These are phyloP conservation scores for Aspergillus ostianus DNA, from an alignment of 495 filamentous ascomycete species.

Conservation along the genomic window DNA sequence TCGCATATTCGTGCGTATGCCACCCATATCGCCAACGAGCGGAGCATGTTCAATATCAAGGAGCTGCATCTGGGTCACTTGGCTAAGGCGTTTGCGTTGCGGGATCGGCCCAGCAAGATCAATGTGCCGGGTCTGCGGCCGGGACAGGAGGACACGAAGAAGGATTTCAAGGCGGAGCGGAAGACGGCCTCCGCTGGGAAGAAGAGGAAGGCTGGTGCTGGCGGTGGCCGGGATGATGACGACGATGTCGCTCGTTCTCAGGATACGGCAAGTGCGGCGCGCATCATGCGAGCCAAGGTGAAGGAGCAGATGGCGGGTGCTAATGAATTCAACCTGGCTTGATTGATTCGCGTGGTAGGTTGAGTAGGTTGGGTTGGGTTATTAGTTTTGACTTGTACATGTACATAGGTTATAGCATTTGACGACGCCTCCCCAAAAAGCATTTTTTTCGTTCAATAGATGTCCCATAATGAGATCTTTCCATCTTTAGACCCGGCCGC, in stretches of 20 bases:
- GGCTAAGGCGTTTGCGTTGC: slow-evolving; percentile 86
- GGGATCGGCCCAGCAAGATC: slow-evolving; percentile 85
- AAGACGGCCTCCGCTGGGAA: slow-evolving; percentile 28
- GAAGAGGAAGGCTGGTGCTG: slow-evolving; percentile 36
- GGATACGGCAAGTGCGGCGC: slow-evolving; percentile 62
- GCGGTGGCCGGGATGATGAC: slow-evolving; percentile 26
- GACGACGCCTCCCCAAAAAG: slow-evolving; percentile 14
- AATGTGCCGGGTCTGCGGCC: slow-evolving; percentile 62
- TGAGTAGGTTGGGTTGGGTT: neutral
- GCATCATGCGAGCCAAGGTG: slow-evolving; percentile 80
- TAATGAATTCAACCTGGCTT: slow-evolving; percentile 89
- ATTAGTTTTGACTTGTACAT: slow-evolving; percentile 1
- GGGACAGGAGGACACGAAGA: slow-evolving; percentile 43
- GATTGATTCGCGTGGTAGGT: neutral
- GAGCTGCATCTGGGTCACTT: slow-evolving; percentile 87
- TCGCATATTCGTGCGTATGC: slow-evolving; percentile 93
- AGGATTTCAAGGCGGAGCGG: slow-evolving; percentile 47
- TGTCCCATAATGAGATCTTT: slow-evolving; percentile 94
- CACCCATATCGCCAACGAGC: slow-evolving; percentile 82
- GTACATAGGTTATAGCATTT: slow-evolving; percentile 21
- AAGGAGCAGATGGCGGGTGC: slow-evolving; percentile 69
- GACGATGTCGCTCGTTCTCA: slow-evolving; percentile 35
- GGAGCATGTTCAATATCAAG: slow-evolving; percentile 83
- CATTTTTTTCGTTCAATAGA: slow-evolving; percentile 57
- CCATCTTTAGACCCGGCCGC: slow-evolving; percentile 92